Base-by-base conservation (phyloP, 192 early-diverging fungal species). In the Entophlyctis helioformis region DNA sequence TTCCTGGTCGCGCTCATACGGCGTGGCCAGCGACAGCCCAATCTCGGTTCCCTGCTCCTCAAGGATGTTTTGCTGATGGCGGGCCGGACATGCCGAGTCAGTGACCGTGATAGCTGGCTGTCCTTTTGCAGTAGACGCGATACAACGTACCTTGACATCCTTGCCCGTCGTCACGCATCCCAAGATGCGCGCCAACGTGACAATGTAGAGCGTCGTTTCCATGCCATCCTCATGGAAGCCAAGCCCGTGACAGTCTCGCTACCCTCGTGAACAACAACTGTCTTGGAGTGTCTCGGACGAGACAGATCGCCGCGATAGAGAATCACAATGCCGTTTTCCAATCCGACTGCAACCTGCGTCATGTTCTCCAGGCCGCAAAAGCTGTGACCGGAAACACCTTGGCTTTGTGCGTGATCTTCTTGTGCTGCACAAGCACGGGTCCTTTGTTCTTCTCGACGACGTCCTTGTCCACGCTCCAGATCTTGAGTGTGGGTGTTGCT, bases 311-410 rank as follows among this genome's bases (percentile, higher is more conserved):
- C 87, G 27, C 83, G 75, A 15, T 86, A 74, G 27, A 91, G 63
- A 18, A 94, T 62, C 0, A 94, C 90, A 2, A 85, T 78, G 11
- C 95, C 95, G 52, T 91, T 92, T 19, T 88, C 86, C 46, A 98
- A 66, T 2, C 91, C 95, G 27, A 95, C 65, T 12, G 95, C 95
- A 12, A 91, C 67, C 61, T 94, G 95, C 5, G 83, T 73, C 57
- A 90, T 46, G 44, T 81, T 81, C 24, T 86, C 81, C 7, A 90
- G 48, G 13, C 76, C 36, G 89, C 84, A 35, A 91, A 44, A 0
- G 84, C 75, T 0, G 87, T 74, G 27, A 74, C 69, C 3, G 83
- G 84, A 54, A 77, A 79, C 1, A 80, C 63, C 28, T 72, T 74
- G 52, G 70, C 67, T 21, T 66, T 59, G 45, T 79, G 74, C 24